phyloP scores from a whole-genome alignment of 1,284 basidiomycete genomes.

The Prillingera fragicola region DNA sequence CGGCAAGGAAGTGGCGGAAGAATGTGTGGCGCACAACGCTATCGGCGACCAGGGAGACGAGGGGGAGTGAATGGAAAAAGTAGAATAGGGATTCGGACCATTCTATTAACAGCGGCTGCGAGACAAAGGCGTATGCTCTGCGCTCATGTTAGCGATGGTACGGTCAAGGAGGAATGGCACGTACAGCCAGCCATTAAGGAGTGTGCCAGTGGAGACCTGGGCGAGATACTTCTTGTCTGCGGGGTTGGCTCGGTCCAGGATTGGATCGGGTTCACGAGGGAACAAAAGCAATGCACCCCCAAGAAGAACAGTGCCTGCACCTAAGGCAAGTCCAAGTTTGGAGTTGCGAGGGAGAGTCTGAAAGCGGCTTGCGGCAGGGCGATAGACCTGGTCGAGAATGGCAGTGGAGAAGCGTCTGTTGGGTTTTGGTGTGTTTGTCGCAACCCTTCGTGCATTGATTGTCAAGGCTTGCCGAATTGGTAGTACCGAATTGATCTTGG shows the following conservation, averaged over 20 bases:
- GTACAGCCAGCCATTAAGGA: conserved; percentile 1
- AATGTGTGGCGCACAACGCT: conserved; percentile 1
- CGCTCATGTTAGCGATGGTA: neutral
- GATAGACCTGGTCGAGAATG: no score
- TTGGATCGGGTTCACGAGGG: no score
- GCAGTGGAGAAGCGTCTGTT: no score
- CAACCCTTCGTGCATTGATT: no score
- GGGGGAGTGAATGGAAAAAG: neutral
- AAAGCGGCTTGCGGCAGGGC: no score
- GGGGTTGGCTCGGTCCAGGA: conserved; percentile 2
- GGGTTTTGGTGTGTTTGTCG: no score
- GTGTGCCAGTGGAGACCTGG: neutral
- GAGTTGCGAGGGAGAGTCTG: no score
- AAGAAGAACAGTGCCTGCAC: no score
- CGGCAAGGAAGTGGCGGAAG: conserved; percentile 1
- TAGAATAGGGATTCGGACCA: neutral
- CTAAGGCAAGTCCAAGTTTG: no score
- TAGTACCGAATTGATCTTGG: no score
- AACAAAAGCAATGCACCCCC: no score
- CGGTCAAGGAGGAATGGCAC: neutral
- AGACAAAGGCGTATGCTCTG: conserved; percentile 2
- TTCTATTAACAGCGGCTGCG: neutral
- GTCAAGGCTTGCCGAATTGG: no score
- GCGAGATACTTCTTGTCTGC: neutral
- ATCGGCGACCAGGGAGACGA: neutral